phyloP scores from a whole-genome alignment of 129 eudicot genomes.

The Chrysanthemum lavandulifolium region DNA sequence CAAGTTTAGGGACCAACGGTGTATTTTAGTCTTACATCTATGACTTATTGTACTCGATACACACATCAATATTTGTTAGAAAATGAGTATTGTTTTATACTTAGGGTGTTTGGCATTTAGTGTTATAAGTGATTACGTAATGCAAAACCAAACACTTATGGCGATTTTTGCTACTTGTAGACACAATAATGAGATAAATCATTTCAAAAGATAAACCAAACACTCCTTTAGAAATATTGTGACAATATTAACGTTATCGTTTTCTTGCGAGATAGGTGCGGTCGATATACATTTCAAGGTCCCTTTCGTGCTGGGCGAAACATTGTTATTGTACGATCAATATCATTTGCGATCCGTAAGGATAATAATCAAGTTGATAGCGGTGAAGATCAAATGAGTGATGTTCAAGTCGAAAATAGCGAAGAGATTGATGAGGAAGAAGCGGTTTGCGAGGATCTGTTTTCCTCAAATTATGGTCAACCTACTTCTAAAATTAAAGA shows the following conservation, averaged over 20 bases:
- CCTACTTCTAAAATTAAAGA: background rate
- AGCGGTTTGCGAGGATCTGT: conserved; percentile 88
- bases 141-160: no score
- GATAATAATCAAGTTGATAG: conserved; percentile 42
- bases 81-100: background rate
- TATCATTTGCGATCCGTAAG: conserved; percentile 56
- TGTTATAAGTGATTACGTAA: no score
- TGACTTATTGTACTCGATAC: background rate
- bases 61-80: background rate
- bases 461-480: background rate
- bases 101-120: no score
- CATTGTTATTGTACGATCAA: conserved; percentile 73
- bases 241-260: background rate
- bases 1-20: no score
- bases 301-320: conserved; percentile 70
- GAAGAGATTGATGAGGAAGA: conserved; percentile 97
- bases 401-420: conserved; percentile 53
- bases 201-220: no score
- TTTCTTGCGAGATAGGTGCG: conserved; percentile 43
- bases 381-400: conserved; percentile 47
- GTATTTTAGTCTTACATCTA: no score
- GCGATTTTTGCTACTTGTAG: no score
- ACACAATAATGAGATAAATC: no score
- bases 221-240: background rate
- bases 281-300: no score